A percentile compares a stretch with the other conserved stretches of the same genome.
These are phyloP conservation scores for Tetrapisispora taiwanensis DNA, from an alignment of 805 yeast species.

Conservation along the genomic window DNA sequence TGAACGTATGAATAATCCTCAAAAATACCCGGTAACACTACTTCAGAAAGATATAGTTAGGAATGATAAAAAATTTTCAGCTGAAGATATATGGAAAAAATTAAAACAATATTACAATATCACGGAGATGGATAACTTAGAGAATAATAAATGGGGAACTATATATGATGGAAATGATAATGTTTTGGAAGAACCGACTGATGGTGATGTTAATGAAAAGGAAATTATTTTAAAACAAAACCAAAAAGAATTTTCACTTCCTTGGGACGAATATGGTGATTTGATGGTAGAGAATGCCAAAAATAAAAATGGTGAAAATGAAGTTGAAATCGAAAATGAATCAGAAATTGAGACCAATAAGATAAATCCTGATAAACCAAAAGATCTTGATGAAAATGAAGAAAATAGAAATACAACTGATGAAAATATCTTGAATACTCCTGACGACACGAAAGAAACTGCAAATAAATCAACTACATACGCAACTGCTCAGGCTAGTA, in stretches of 20 bases:
- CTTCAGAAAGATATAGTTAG: constrained; percentile 20
- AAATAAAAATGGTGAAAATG: background rate
- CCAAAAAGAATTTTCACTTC: constrained; percentile 29
- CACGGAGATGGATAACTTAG: constrained; percentile 47
- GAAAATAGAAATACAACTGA: no score
- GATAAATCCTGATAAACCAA: no score
- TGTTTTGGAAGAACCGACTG: background rate
- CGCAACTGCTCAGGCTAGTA: no score
- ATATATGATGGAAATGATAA: background rate
- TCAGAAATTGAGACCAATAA: background rate
- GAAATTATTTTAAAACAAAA: constrained; percentile 2
- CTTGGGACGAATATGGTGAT: constrained; percentile 39
- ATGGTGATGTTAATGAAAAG: background rate
- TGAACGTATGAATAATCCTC: constrained; percentile 32
- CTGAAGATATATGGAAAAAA: constrained; percentile 48
- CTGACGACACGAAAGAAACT: no score
- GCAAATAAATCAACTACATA: no score
- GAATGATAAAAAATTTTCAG: constrained; percentile 28
- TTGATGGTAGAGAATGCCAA: constrained; percentile 32
- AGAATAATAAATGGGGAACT: constrained; percentile 9
- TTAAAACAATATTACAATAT: constrained; percentile 46
- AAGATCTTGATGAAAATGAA: no score
- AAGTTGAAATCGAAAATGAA: background rate
- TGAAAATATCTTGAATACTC: no score
- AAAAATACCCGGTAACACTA: constrained; percentile 30